These are phyloP conservation scores for Amaranthus palmeri DNA, from an alignment of 148 eudicot genomes.

Conservation along the genomic window DNA sequence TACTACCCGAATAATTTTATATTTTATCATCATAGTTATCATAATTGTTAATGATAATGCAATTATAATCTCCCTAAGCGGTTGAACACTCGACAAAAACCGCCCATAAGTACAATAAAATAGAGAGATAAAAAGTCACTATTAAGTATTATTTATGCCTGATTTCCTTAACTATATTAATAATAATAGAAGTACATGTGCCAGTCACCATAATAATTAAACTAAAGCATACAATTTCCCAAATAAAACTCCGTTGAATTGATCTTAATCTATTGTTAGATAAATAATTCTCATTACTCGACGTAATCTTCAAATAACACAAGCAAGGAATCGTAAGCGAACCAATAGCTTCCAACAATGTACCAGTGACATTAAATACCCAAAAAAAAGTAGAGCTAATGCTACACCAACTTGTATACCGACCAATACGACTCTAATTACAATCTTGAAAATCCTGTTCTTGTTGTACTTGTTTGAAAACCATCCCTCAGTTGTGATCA, in stretches of 20 bases:
- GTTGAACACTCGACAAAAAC: too few relatives aligned
- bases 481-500: slow-evolving; percentile 31
- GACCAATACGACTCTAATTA: slow-evolving; percentile 27
- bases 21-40: too few relatives aligned
- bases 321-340: slow-evolving; percentile 27
- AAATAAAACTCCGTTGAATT: background rate
- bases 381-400: slow-evolving; percentile 1
- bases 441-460: slow-evolving; percentile 6
- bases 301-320: too few relatives aligned
- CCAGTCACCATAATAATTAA: slow-evolving; percentile 5
- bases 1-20: too few relatives aligned
- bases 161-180: slow-evolving; percentile 3
- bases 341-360: slow-evolving; percentile 19
- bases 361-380: slow-evolving; percentile 25
- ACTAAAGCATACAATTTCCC: slow-evolving; percentile 1
- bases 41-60: too few relatives aligned
- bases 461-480: slow-evolving; percentile 14
- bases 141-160: background rate
- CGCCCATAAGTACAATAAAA: too few relatives aligned
- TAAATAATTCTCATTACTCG: background rate
- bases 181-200: slow-evolving; percentile 7
- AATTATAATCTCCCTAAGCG: too few relatives aligned
- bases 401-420: slow-evolving; percentile 28
- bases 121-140: too few relatives aligned
- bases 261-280: background rate